Percentiles rank a stretch among this genome's conserved stretches.
Evolutionary conservation across 1,139 yeast species (phyloP).

Genomic region (Yamadazyma buinensis): DNA sequence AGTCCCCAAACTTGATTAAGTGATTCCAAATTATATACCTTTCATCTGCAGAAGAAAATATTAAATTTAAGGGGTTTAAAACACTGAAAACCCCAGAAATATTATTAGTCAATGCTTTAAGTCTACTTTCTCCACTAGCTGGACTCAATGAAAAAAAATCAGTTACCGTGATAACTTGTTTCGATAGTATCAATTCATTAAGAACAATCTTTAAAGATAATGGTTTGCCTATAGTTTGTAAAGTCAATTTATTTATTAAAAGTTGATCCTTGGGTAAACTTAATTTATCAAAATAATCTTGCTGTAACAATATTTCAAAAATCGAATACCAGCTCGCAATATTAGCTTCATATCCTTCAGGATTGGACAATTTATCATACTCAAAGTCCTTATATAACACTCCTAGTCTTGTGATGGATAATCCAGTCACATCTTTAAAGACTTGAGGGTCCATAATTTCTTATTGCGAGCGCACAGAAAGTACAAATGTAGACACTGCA

Average conservation of each 20-base stretch:
- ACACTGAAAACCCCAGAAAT: too few relatives aligned
- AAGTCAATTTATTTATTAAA: conserved; percentile 17
- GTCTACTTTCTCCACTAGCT: too few relatives aligned
- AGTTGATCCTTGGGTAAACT: conserved; percentile 20
- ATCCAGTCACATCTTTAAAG: conserved; percentile 1
- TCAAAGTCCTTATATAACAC: conserved; percentile 64
- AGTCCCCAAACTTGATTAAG: conserved; percentile 15
- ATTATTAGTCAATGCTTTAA: too few relatives aligned
- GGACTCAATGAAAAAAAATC: too few relatives aligned
- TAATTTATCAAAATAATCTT: conserved; percentile 14
- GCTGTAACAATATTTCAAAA: conserved; percentile 19
- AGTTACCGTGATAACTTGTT: conserved; percentile 23
- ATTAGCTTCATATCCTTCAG: conserved; percentile 71
- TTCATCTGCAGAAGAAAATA: too few relatives aligned
- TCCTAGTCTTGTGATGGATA: conserved; percentile 39
- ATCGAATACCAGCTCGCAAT: conserved; percentile 55
- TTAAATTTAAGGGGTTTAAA: too few relatives aligned
- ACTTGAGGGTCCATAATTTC: conserved; percentile 3
- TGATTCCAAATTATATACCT: conserved; percentile 24
- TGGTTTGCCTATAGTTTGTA: conserved; percentile 31
- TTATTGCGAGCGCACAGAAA: too few relatives aligned
- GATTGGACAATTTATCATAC: conserved; percentile 48
- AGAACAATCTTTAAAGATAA: conserved; percentile 20
- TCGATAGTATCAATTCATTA: conserved; percentile 22
- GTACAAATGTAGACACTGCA: too few relatives aligned